Evolutionary conservation across 225 moss, liverwort and hornwort genomes (phyloP).

Genomic region (Ulota crispa): DNA sequence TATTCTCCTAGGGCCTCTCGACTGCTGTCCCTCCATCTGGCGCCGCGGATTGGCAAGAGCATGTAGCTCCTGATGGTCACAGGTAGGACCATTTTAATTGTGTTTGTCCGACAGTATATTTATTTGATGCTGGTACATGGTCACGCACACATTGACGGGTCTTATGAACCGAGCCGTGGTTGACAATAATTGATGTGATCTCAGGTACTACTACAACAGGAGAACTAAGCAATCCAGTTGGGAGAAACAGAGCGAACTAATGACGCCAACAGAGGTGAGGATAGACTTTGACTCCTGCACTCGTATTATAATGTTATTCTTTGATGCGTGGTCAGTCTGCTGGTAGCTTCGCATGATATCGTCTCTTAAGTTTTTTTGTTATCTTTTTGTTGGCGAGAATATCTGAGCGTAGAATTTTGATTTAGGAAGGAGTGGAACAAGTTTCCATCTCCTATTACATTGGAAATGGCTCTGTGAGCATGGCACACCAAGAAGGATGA

Average conservation of each 20-base stretch:
- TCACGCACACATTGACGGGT: too few relatives aligned
- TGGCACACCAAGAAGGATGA: too few relatives aligned
- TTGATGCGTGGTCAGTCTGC: too few relatives aligned
- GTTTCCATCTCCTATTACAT: too few relatives aligned
- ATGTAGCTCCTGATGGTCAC: conserved; percentile 89
- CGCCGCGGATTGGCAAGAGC: conserved; percentile 97
- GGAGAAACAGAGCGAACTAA: conserved; percentile 94
- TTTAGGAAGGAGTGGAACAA: too few relatives aligned
- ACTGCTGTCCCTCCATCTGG: conserved; percentile 43
- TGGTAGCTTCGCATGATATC: too few relatives aligned
- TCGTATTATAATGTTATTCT: too few relatives aligned
- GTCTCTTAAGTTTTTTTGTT: too few relatives aligned
- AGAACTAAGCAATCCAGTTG: conserved; percentile 90
- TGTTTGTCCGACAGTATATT: neutral
- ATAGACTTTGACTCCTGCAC: neutral
- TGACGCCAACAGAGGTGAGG: conserved; percentile 91
- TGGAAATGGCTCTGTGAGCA: too few relatives aligned
- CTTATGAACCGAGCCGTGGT: conserved; percentile 6
- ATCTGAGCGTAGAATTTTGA: too few relatives aligned
- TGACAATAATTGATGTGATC: neutral
- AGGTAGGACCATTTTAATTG: conserved; percentile 44
- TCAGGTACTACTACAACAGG: conserved; percentile 95
- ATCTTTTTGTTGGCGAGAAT: too few relatives aligned
- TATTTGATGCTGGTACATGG: neutral
- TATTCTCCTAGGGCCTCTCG: conserved; percentile 47